phyloP scores from a whole-genome alignment of 352 stramenopile genomes.

The Phytophthora sp. region DNA sequence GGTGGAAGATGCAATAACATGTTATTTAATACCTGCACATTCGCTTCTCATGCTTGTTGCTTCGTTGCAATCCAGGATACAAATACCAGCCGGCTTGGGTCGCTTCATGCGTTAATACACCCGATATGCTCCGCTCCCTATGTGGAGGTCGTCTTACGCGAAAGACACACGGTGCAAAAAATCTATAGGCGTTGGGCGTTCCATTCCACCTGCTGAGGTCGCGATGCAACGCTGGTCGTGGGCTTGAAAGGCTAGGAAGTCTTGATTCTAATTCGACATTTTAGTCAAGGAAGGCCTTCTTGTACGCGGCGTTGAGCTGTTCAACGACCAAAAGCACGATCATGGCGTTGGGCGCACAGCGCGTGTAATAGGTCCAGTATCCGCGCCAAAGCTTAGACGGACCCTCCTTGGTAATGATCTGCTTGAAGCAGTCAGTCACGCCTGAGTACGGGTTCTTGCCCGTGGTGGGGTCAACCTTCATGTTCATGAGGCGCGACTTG shows the following conservation, averaged over 20 bases:
- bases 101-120: conserved; percentile 23
- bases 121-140: conserved; percentile 8
- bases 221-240: neutral
- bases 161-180: conserved; percentile 21
- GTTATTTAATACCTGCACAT: conserved; percentile 42
- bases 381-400: conserved; percentile 96
- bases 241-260: conserved; percentile 14
- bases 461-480: conserved; percentile 92
- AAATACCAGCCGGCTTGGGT: conserved; percentile 14
- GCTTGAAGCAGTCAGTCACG: conserved; percentile 94
- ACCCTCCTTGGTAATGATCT: conserved; percentile 97
- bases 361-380: conserved; percentile 98
- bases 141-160: conserved; percentile 8
- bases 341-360: conserved; percentile 99
- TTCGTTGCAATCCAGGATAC: conserved; percentile 18
- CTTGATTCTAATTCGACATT: conserved; percentile 14
- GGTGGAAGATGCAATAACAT: conserved; percentile 35
- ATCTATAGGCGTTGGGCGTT: conserved; percentile 33
- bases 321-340: conserved; percentile 99
- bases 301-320: conserved; percentile 91
- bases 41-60: conserved; percentile 17
- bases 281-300: conserved; percentile 64
- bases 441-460: conserved; percentile 95
- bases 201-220: conserved; percentile 18
- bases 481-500: conserved; percentile 98